These are phyloP conservation scores for Lichtheimia ornata DNA, from an alignment of 371 early-diverging fungal species.

Conservation along the genomic window DNA sequence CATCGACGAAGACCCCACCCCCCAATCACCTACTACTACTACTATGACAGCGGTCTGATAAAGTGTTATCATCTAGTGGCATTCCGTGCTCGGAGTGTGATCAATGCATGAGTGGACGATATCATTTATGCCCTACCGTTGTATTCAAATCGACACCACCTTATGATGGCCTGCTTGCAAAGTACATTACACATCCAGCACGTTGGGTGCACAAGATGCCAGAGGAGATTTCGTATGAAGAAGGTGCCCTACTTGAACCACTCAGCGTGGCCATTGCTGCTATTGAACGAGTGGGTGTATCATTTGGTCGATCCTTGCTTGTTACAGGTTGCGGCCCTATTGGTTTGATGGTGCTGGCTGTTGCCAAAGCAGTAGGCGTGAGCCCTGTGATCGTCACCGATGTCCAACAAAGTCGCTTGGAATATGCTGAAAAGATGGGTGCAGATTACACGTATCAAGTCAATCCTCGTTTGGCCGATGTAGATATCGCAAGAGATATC, in stretches of 20 bases:
- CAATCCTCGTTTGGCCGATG: slow-evolving; percentile 19
- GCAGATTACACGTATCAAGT: slow-evolving; percentile 24
- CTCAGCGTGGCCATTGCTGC: slow-evolving; percentile 48
- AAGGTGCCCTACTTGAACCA: slow-evolving; percentile 47
- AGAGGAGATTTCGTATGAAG: slow-evolving; percentile 33
- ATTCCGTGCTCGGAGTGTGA: slow-evolving; percentile 47
- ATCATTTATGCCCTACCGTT: slow-evolving; percentile 47
- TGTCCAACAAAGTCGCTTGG: slow-evolving; percentile 33
- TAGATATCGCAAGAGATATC: slow-evolving; percentile 35
- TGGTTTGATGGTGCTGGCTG: slow-evolving; percentile 44
- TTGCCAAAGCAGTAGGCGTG: slow-evolving; percentile 42
- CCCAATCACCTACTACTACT: too few species aligned
- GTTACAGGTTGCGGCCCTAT: slow-evolving; percentile 50
- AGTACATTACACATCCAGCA: slow-evolving; percentile 47
- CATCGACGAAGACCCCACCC: background rate
- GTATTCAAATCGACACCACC: slow-evolving; percentile 53
- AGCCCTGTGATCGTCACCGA: slow-evolving; percentile 44
- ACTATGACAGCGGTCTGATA: background rate
- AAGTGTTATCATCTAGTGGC: slow-evolving; percentile 28
- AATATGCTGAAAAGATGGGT: slow-evolving; percentile 32
- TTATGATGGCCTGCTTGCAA: slow-evolving; percentile 42
- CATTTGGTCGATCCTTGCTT: slow-evolving; percentile 41
- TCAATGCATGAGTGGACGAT: slow-evolving; percentile 48
- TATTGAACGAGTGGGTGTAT: slow-evolving; percentile 36
- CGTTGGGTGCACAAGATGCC: slow-evolving; percentile 52